Conservation (phyloP, 2,329 filamentous ascomycete species). For the Fusarium pilosicola region DNA sequence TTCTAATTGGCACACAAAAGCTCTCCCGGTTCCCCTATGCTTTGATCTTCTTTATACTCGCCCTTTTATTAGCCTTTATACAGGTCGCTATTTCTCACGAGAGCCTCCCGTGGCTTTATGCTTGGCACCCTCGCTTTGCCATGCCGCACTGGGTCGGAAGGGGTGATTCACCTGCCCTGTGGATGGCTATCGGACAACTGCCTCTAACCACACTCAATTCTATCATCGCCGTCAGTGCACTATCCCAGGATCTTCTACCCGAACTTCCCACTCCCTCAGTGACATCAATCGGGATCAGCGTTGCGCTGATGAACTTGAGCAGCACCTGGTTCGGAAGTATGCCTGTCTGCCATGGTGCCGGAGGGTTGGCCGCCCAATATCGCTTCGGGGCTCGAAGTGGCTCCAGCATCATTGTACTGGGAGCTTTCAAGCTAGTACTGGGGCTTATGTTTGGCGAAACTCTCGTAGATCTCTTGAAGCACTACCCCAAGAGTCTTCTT, state of each 20-base stretch:
- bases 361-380: conserved; percentile 89
- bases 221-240: conserved; percentile 84
- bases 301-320: conserved; percentile 83
- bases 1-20: conserved; percentile 74
- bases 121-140: conserved; percentile 69
- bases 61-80: conserved; percentile 70
- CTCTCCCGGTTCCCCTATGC: conserved; percentile 80
- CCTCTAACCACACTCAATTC: conserved; percentile 94
- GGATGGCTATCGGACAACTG: conserved; percentile 83
- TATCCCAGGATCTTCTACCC: conserved; percentile 82
- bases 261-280: conserved; percentile 73
- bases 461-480: conserved; percentile 74
- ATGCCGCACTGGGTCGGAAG: conserved; percentile 47
- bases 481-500: conserved; percentile 80
- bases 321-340: conserved; percentile 94
- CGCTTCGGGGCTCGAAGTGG: conserved; percentile 92
- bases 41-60: conserved; percentile 74
- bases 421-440: conserved; percentile 77
- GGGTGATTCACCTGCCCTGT: conserved; percentile 50
- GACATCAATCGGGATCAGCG: conserved; percentile 82
- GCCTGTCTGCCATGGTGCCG: conserved; percentile 94
- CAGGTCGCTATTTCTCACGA: conserved; percentile 48
- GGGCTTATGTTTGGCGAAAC: conserved; percentile 80
- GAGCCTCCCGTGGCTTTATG: conserved; percentile 60
- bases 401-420: conserved; percentile 82